Conservation (phyloP, 805 yeast genomes). For the Candida arabinofermentans region DNA sequence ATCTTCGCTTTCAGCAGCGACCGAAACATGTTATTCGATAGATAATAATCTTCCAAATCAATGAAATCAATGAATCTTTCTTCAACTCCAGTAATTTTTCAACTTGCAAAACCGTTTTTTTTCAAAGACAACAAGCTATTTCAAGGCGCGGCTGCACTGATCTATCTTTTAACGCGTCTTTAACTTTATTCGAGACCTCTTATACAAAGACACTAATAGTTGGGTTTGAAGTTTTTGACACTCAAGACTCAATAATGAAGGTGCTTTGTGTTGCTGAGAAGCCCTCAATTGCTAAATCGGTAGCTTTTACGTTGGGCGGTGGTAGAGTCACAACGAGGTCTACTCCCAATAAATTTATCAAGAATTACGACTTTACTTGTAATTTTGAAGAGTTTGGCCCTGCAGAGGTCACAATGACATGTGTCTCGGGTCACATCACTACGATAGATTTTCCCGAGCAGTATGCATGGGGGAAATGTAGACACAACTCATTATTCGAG, state of each 20-base stretch:
- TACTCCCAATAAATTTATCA: constrained; percentile 57
- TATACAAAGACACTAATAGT: no score
- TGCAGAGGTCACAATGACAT: constrained; percentile 85
- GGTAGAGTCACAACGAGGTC: constrained; percentile 49
- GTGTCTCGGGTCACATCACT: constrained; percentile 84
- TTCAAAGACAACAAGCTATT: no score
- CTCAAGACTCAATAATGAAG: no score
- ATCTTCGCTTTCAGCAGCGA: no score
- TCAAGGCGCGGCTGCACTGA: neutral
- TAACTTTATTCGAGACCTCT: no score
- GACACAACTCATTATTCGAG: constrained; percentile 62
- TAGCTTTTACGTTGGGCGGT: constrained; percentile 72
- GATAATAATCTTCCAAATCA: no score
- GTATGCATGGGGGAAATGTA: constrained; percentile 62
- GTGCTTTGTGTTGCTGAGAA: constrained; percentile 96
- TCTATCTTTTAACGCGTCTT: neutral
- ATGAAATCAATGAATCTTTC: no score
- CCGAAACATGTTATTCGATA: neutral
- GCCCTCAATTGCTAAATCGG: constrained; percentile 88
- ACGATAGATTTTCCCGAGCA: constrained; percentile 59
- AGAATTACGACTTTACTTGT: constrained; percentile 75
- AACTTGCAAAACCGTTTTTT: neutral
- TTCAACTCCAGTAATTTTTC: no score
- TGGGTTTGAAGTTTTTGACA: no score
- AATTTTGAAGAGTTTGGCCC: constrained; percentile 57